Evolutionary conservation across 2,329 filamentous ascomycete genomes (phyloP), one percentile per base, ranked within the genome.

Genomic region (Herpotrichia juniperi): DNA sequence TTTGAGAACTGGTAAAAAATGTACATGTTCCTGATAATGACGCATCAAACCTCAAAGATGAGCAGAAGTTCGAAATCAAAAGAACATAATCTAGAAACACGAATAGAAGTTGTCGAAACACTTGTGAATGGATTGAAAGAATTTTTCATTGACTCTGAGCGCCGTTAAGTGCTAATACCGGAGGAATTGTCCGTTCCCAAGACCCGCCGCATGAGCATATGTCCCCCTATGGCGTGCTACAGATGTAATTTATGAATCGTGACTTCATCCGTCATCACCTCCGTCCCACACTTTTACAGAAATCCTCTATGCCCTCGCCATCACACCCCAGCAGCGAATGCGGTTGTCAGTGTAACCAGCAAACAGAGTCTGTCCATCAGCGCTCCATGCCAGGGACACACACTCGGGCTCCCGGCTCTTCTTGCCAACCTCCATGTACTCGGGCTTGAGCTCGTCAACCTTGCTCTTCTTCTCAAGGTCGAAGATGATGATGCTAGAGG

Each of bases 401-500:
- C 93, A 97, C 88, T 97, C 93, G 72, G 94, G 94, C 82, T 97
- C 93, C 78, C 93, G 88, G 87, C 89, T 92, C 91, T 97, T 97
- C 91, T 96, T 96, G 84, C 93, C 91, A 78, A 92, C 89, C 78
- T 92, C 86, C 76, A 92, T 85, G 85, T 94, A 96, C 80, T 99
- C 94, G 69, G 93, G 93, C 89, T 96, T 97, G 80, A 99, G 88
- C 88, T 97, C 94, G 74, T 97, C 93, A 76, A 97, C 93, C 90
- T 97, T 97, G 89, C 89, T 96, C 93, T 99, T 99, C 93, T 99
- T 99, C 91, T 99, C 94, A 70, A 99, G 88, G 77, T 99, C 94
- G 84, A 99, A 99, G 87, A 99, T 97, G 87, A 97, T 97, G 87
- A 99, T 97, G 87, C 87, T 92, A 83, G 87, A 91, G 77, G 91